phyloP scores from a whole-genome alignment of 2,329 filamentous ascomycete species.

The Venturiaceae sp. region DNA sequence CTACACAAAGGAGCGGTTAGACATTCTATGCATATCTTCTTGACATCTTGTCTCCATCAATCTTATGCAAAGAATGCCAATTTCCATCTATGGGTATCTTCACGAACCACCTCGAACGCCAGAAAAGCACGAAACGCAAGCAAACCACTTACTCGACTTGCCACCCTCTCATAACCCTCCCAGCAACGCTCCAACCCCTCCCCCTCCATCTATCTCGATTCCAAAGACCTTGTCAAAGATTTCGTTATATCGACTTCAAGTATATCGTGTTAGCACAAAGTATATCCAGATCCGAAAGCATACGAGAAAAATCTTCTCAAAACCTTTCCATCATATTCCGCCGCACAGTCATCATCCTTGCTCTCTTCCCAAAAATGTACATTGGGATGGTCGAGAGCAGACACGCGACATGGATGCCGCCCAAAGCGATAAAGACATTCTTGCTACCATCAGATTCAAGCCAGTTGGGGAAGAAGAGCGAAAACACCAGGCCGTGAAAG shows the following conservation, averaged over 20 bases:
- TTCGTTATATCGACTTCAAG: not conserved
- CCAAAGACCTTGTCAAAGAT: not conserved
- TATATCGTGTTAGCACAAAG: not conserved
- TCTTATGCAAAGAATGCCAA: too few relatives aligned
- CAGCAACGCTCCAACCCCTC: not conserved
- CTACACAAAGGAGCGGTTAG: too few relatives aligned
- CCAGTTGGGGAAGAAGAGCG: conserved; percentile 82
- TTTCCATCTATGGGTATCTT: not conserved
- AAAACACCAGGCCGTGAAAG: conserved; percentile 80
- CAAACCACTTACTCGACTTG: not conserved
- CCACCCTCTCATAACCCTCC: not conserved
- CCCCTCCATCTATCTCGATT: not conserved
- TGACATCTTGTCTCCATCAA: too few relatives aligned
- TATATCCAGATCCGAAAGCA: not conserved
- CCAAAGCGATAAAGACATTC: conserved; percentile 71
- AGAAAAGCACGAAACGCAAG: not conserved
- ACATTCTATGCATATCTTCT: too few relatives aligned
- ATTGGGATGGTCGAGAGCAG: conserved; percentile 74
- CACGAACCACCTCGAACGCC: not conserved
- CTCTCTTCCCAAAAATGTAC: conserved; percentile 88
- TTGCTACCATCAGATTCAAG: conserved; percentile 65
- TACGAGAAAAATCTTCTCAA: not conserved
- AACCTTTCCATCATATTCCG: conserved; percentile 80
- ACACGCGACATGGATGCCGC: conserved; percentile 72
- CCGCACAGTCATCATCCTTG: conserved; percentile 87